Base-by-base conservation (phyloP, 495 filamentous ascomycete genomes). In the Podospora pseudoanserina region DNA sequence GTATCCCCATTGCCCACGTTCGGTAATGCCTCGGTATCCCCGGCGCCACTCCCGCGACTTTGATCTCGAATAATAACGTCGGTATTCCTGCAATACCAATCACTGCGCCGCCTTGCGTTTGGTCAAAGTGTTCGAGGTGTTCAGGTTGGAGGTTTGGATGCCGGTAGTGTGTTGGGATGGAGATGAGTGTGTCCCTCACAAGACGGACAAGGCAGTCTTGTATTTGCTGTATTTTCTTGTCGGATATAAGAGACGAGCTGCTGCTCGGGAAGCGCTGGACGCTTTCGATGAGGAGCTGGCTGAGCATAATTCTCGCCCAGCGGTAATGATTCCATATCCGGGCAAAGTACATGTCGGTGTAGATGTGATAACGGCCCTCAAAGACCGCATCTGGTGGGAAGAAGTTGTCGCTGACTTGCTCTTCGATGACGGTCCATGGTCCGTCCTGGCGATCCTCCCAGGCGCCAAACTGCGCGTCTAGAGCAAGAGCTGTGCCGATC, bases 251-350 rank as follows among this genome's bases (percentile, higher is more conserved):
- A 11, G 76, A 71, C 28, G 69, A 70, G 54, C 77, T 77, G 34
- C 77, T 81, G 18, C 63, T 26, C 3, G 81, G 80, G 59, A 73
- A 81, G 0, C 68, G 60, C 27, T 69, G 70, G 11, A 72, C 67
- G 39, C 72, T 74, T 19, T 75, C 72, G 34, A 82, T 64, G 9
- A 90, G 83, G 26, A 81, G 78, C 64, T 89, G 84, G 72, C 83
- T 85, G 28, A 84, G 77, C 15, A 89, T 72, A 56, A 89, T 85
- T 30, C 86, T 85, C 2, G 85, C 81, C 75, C 84, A 86, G 34
- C 89, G 86, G 70, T 87, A 89, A 64, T 88, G 83, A 65, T 89
- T 91, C 85, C 86, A 89, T 28, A 85, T 79, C 26, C 84, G 79
- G 18, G 82, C 82, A 30, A 83, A 77, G 85, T 86, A 89, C 55